Evolutionary conservation across 768 basidiomycete genomes (phyloP), one percentile per base, ranked within the genome.

Genomic region (Tricholoma flavovirens): DNA sequence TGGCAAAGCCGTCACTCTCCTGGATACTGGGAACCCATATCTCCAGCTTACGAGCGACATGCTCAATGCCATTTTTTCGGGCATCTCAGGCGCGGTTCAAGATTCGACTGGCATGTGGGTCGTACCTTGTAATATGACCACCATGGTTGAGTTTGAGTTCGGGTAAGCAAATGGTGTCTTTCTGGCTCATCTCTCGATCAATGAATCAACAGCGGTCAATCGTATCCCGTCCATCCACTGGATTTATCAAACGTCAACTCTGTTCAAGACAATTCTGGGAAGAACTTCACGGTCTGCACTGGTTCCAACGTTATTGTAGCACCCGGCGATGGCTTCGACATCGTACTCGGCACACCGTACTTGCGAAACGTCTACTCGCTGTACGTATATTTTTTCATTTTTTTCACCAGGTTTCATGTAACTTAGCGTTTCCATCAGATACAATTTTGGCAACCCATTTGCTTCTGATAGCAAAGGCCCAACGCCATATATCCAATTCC

Each of bases 331-430:
- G 76, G 67, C 12, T 66, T 73, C 26, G 77, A 79, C 22, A 69
- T 69, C n/a, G 49, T 75, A 1, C 69, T 78, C 38, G 77, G 77
- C 1, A 75, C 75, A 56, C 66, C 73, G 4, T 77, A 77, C 64
- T 69, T 79, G 61, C 74, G 77, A 32, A 78, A 79, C 53, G 73
- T 76, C 22, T 78, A 78, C 54, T 66, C 73, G 0, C 71, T 76
- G 76, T 77, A 64, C 4, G 75, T 56, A 26, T 14, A 0, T n/a
- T 26, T 14, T 14, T 5, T 46, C 14, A 14, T 11, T 6, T 15
- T 6, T 15, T 46, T 26, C 24, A 15, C 26, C 22, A 12, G 3
- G 24, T 15, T 15, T 5, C 17, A 8, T 33, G 46, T 26, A 26
- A 8, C 14, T 52, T 7, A 51, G 4, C 46, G 0, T 38, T 12